A percentile compares a stretch with the other conserved stretches of the same genome.
These are phyloP conservation scores for Trichoderma breve DNA, from an alignment of 2,329 filamentous ascomycete genomes.

Conservation along the genomic window DNA sequence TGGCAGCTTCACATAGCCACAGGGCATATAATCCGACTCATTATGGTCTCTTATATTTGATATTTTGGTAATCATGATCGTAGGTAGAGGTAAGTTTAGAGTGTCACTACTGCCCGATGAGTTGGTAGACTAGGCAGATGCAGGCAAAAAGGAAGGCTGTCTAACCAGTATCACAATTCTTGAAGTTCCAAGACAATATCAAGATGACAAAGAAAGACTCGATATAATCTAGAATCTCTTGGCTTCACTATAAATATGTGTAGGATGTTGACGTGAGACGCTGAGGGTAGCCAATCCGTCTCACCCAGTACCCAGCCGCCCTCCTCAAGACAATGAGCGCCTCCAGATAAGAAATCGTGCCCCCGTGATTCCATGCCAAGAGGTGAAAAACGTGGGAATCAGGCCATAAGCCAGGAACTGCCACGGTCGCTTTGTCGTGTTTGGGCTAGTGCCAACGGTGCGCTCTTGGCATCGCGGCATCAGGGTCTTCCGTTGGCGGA, in stretches of 20 bases:
- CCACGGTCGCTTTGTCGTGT: neutral
- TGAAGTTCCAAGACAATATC: rapidly evolving
- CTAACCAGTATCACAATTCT: neutral
- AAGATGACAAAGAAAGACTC: neutral
- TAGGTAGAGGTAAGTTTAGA: neutral
- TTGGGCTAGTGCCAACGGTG: constrained; percentile 33
- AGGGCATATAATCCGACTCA: neutral
- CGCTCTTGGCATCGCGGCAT: constrained; percentile 31
- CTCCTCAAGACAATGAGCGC: neutral
- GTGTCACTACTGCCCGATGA: neutral
- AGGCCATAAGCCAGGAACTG: constrained; percentile 18
- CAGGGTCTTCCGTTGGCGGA: constrained; percentile 20
- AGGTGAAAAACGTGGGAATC: constrained; percentile 27
- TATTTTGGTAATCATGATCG: neutral
- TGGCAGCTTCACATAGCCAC: neutral
- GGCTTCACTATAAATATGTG: neutral
- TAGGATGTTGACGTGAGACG: neutral
- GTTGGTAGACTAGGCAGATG: neutral
- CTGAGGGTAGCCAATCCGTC: neutral
- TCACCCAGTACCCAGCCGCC: neutral
- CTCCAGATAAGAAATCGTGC: neutral
- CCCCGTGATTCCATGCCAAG: neutral
- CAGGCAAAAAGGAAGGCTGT: rapidly evolving
- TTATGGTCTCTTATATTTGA: neutral
- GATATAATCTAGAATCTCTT: neutral